Evolutionary conservation across 768 basidiomycete species (phyloP).

Genomic region (Amanita rimosa): DNA sequence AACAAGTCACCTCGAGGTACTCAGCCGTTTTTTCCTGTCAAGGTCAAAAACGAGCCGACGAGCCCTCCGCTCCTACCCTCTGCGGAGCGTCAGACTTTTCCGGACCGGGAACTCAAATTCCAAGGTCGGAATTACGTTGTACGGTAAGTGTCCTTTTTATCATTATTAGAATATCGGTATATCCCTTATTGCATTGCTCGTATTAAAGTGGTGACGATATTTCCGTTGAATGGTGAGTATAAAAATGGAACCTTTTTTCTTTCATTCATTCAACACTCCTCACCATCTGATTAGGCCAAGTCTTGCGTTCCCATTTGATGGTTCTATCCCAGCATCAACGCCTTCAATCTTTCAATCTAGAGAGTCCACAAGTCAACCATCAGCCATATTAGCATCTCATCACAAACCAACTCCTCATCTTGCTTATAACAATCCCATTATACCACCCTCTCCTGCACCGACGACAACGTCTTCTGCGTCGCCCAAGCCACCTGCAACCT

Average conservation of each 20-base stretch:
- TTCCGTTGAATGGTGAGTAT: background rate
- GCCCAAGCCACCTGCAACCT: too few relatives aligned
- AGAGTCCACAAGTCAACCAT: too few relatives aligned
- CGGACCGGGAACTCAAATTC: background rate
- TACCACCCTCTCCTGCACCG: background rate
- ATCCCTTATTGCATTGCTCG: background rate
- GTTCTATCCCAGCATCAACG: too few relatives aligned
- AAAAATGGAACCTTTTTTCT: background rate
- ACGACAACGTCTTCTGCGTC: background rate
- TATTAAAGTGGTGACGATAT: slow-evolving; percentile 1
- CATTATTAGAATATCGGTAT: background rate
- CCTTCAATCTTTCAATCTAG: too few relatives aligned
- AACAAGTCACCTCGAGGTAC: background rate
- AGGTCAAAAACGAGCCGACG: slow-evolving; percentile 1
- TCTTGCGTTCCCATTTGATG: background rate
- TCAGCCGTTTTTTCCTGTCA: background rate
- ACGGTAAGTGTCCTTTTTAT: background rate
- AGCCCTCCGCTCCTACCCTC: background rate
- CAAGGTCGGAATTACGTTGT: background rate
- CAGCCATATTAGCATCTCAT: background rate
- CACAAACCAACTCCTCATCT: background rate
- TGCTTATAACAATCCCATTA: too few relatives aligned
- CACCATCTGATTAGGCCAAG: background rate
- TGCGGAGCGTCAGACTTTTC: background rate
- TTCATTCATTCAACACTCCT: background rate